phyloP scores from a whole-genome alignment of 2,329 filamentous ascomycete genomes.

The Hypomyces perniciosus region DNA sequence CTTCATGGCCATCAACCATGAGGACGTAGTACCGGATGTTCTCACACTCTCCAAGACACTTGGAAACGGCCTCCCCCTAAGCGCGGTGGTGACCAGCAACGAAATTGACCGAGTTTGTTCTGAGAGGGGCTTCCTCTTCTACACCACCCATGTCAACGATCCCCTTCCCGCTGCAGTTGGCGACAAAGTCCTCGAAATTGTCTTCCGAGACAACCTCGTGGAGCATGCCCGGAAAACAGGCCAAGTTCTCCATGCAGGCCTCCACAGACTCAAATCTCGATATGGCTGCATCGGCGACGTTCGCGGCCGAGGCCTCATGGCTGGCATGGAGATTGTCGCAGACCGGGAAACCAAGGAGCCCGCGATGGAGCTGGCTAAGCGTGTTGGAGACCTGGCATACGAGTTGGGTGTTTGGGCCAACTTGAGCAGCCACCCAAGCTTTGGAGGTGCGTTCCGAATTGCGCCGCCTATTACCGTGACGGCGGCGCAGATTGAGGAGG shows the following conservation, averaged over 20 bases:
- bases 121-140: conserved; percentile 48
- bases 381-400: conserved; percentile 42
- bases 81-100: conserved; percentile 49
- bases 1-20: conserved; percentile 54
- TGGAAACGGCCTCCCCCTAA: conserved; percentile 54
- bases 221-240: conserved; percentile 39
- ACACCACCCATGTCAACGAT: conserved; percentile 59
- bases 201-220: conserved; percentile 49
- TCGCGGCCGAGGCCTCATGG: conserved; percentile 52
- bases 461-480: conserved; percentile 56
- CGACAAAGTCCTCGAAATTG: conserved; percentile 56
- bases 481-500: conserved; percentile 42
- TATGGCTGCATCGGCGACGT: conserved; percentile 59
- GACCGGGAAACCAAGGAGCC: conserved; percentile 43
- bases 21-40: conserved; percentile 52
- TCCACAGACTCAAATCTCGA: conserved; percentile 39
- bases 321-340: conserved; percentile 52
- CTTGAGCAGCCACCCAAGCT: conserved; percentile 46
- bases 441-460: conserved; percentile 53
- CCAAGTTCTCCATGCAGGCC: conserved; percentile 38
- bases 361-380: conserved; percentile 40
- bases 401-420: conserved; percentile 52
- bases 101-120: conserved; percentile 44
- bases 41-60: conserved; percentile 56
- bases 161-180: conserved; percentile 55